Conservation (phyloP, 306 rosid species). For the Cajanus cajan region DNA sequence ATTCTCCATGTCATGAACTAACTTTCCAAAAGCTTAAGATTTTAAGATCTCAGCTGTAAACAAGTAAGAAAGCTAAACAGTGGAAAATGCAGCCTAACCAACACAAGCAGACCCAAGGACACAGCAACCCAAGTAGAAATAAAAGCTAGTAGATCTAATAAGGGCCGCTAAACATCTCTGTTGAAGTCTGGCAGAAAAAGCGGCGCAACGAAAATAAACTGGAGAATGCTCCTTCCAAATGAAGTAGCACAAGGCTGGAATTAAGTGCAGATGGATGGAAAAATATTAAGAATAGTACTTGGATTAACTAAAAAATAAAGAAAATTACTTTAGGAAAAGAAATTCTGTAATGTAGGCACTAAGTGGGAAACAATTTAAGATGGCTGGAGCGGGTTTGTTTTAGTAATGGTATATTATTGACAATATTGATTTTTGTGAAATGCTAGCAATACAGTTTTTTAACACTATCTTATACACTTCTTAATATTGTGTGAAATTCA, state of each 20-base stretch:
- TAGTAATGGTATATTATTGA: neutral
- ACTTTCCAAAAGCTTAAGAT: neutral
- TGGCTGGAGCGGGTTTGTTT: neutral
- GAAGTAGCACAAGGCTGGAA: neutral
- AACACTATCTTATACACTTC: neutral
- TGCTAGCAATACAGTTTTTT: neutral
- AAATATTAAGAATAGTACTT: neutral
- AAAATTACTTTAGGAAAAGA: neutral
- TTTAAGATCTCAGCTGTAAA: neutral
- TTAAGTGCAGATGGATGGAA: neutral
- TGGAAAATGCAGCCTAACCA: neutral
- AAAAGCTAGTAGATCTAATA: no score
- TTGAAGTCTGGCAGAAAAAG: neutral
- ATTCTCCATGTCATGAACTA: neutral
- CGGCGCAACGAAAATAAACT: neutral
- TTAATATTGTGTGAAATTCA: neutral
- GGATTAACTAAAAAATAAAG: neutral
- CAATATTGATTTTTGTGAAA: neutral
- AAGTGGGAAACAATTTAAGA: neutral
- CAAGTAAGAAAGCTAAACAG: neutral
- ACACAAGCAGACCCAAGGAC: neutral
- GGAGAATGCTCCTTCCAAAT: neutral
- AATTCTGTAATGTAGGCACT: neutral
- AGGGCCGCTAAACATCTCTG: neutral
- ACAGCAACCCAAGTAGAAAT: neutral